Evolutionary conservation across 306 rosid genomes (phyloP), one percentile per base, ranked within the genome.

Genomic region (Nissolia schottii): DNA sequence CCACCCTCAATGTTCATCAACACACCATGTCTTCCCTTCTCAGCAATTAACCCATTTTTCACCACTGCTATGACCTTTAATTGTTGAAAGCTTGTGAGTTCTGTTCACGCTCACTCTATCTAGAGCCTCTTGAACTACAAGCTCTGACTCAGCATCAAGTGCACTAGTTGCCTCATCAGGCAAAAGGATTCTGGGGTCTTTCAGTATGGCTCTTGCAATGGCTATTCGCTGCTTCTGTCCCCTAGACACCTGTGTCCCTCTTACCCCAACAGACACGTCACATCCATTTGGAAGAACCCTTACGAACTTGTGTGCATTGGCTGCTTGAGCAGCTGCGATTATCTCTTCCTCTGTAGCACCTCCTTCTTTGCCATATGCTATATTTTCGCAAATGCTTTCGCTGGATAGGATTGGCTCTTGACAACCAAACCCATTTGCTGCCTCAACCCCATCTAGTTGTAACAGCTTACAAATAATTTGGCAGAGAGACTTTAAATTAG

Each of bases 91-190:
- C 10, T 91, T 86, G 50, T 94, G 97, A 29, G 99, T 94, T 83
- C 95, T 82, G 25, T 85, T 73, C 70, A 89, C 82, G 86, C 88
- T 91, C 2, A 91, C 97, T 49, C 71, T 82, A 24, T 94, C 98
- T 55, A 94, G 64, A 22, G 98, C 98, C 16, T 87, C 92, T 70
- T 94, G 97, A 7, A 94, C 98, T 7, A 91, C 41, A 1, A 86
- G 74, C 51, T 94, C 97, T 0, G 98, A 94, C 61, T 89, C 98
- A 1, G 97, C 73, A 85, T 94, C 98, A 31, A 94, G 60, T 1
- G 96, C 97, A 45, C 97, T 94, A 29, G 96, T 94, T 16, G 97
- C 97, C 77, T 94, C 97, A 63, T 94, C 98, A 3, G 91, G 92
- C 79, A 91, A 63, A 15, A 94, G 89, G 22, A 94, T 86, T 75